These are phyloP conservation scores for Pythium rhizo-oryzae DNA, from an alignment of 352 stramenopile genomes.

Conservation along the genomic window DNA sequence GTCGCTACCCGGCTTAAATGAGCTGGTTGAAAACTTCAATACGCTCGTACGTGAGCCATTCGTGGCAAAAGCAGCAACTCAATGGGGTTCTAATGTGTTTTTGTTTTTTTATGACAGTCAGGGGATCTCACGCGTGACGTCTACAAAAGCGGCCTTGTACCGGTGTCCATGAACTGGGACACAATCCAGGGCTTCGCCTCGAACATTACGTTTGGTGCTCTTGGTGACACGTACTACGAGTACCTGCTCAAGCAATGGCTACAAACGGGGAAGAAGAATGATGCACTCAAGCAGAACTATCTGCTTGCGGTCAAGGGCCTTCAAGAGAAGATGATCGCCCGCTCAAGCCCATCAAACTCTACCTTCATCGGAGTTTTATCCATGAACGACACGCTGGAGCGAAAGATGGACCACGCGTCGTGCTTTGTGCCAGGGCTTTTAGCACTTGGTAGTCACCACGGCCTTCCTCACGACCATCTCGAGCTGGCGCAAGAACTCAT, in stretches of 20 bases:
- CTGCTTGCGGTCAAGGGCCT: constrained; percentile 55
- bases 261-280: constrained; percentile 51
- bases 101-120: constrained; percentile 4
- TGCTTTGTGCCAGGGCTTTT: constrained; percentile 90
- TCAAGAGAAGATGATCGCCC: constrained; percentile 38
- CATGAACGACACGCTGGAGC: constrained; percentile 28
- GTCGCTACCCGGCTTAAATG: constrained; percentile 36
- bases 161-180: constrained; percentile 32
- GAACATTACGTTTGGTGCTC: constrained; percentile 54
- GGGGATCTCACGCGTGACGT: constrained; percentile 18
- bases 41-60: constrained; percentile 19
- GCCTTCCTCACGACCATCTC: constrained; percentile 57
- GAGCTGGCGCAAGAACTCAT: constrained; percentile 72
- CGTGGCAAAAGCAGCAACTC: no score
- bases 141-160: constrained; percentile 34
- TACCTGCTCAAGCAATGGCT: constrained; percentile 84
- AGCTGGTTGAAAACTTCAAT: constrained; percentile 47
- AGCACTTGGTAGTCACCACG: constrained; percentile 62
- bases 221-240: constrained; percentile 76
- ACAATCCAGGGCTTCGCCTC: constrained; percentile 19
- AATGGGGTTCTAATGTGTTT: not conserved
- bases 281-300: constrained; percentile 53
- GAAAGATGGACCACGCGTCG: constrained; percentile 83
- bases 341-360: constrained; percentile 41
- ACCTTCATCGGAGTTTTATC: constrained; percentile 51